These are phyloP conservation scores for Anethum foeniculum DNA, from an alignment of 140 eudicot genomes.

Conservation along the genomic window DNA sequence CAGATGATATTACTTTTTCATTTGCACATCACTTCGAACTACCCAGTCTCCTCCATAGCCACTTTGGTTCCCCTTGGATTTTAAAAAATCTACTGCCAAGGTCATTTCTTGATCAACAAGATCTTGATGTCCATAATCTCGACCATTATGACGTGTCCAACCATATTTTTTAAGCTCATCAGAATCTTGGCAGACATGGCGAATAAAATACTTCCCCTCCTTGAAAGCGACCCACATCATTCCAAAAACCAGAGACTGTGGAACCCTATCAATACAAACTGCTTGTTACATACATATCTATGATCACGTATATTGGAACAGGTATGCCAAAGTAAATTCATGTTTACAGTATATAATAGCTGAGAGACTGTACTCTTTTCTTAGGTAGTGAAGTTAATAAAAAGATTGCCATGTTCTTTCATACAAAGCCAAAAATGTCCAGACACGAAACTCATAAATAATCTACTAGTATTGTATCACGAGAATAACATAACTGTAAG, in stretches of 20 bases:
- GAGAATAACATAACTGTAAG: background rate
- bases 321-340: background rate
- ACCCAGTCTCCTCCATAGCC: slow-evolving; percentile 99
- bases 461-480: background rate
- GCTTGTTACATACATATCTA: slow-evolving; percentile 8
- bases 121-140: slow-evolving; percentile 85
- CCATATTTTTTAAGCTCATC: slow-evolving; percentile 84
- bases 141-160: slow-evolving; percentile 89
- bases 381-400: background rate
- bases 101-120: slow-evolving; percentile 65
- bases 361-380: background rate
- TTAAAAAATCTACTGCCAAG: slow-evolving; percentile 63
- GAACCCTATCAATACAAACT: slow-evolving; percentile 46
- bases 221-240: slow-evolving; percentile 91
- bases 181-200: slow-evolving; percentile 85
- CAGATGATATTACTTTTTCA: slow-evolving; percentile 31
- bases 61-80: slow-evolving; percentile 53
- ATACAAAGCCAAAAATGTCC: background rate
- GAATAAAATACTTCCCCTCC: slow-evolving; percentile 66
- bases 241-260: slow-evolving; percentile 75
- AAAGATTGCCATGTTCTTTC: background rate
- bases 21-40: slow-evolving; percentile 59
- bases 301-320: slow-evolving; percentile 7
- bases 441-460: background rate
- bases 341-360: background rate